These are phyloP conservation scores for Aureobasidium musti DNA, from an alignment of 2,329 filamentous ascomycete species.

Conservation along the genomic window DNA sequence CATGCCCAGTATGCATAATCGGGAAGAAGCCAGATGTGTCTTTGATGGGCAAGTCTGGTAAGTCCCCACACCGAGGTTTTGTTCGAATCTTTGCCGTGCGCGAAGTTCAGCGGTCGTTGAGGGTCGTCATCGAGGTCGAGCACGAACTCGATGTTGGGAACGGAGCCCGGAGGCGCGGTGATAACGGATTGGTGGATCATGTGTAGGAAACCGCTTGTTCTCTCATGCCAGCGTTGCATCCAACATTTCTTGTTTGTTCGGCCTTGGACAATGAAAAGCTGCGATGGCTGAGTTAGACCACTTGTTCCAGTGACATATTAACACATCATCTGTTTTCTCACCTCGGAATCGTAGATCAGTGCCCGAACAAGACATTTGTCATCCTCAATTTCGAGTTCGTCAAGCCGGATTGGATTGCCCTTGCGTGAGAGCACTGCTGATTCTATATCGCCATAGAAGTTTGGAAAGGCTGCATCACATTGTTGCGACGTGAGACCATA, in stretches of 20 bases:
- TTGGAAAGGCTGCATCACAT: slow-evolving; percentile 40
- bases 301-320: not conserved
- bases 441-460: slow-evolving; percentile 40
- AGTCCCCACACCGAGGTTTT: not conserved
- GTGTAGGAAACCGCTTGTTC: slow-evolving; percentile 39
- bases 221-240: slow-evolving; percentile 22
- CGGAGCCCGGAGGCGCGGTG: slow-evolving; percentile 43
- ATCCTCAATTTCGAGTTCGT: slow-evolving; percentile 24
- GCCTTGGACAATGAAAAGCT: slow-evolving; percentile 30
- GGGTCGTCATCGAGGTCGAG: slow-evolving; percentile 19
- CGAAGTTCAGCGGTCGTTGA: not conserved
- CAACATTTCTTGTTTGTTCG: slow-evolving; percentile 11
- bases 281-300: not conserved
- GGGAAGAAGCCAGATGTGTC: slow-evolving; percentile 52
- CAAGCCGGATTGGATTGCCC: not conserved
- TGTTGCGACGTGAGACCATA: slow-evolving; percentile 38
- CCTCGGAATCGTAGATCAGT: slow-evolving; percentile 26
- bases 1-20: slow-evolving; percentile 59
- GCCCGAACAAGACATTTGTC: slow-evolving; percentile 12
- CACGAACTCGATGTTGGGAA: slow-evolving; percentile 54
- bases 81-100: not conserved
- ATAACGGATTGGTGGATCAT: slow-evolving; percentile 53
- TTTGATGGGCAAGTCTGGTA: not conserved
- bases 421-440: slow-evolving; percentile 42
- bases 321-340: not conserved